Percentiles rank a stretch among this genome's conserved stretches.
Conservation (phyloP, 495 filamentous ascomycete species). For the Cladorrhinum samala region DNA sequence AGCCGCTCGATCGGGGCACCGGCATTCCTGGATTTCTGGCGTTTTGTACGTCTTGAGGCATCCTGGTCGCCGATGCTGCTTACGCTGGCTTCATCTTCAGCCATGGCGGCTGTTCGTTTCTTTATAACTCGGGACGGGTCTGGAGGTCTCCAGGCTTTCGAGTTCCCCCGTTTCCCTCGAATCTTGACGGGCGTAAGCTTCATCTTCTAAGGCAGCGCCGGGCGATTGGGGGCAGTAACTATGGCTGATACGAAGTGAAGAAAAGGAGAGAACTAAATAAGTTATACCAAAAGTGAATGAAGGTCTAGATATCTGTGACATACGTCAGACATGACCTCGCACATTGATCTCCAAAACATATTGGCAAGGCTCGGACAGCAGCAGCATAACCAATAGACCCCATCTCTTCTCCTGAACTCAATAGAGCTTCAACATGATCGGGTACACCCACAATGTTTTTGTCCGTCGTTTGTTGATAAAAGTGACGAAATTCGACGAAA, state of each 20-base stretch:
- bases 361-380: too few relatives aligned
- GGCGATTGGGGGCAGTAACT: neutral
- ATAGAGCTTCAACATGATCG: too few relatives aligned
- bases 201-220: slow-evolving; percentile 3
- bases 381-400: too few relatives aligned
- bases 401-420: too few relatives aligned
- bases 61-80: neutral
- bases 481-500: too few relatives aligned
- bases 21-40: slow-evolving; percentile 11
- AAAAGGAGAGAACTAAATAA: too few relatives aligned
- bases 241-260: neutral
- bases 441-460: too few relatives aligned
- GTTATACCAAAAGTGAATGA: too few relatives aligned
- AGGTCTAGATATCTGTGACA: too few relatives aligned
- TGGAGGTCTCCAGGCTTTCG: slow-evolving; percentile 16
- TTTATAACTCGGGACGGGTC: slow-evolving; percentile 6
- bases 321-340: too few relatives aligned
- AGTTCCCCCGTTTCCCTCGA: slow-evolving; percentile 16
- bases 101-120: neutral
- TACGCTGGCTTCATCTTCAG: neutral
- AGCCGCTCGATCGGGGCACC: slow-evolving; percentile 31
- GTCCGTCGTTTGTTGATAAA: too few relatives aligned
- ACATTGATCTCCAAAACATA: too few relatives aligned
- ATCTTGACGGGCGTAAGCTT: slow-evolving; percentile 23
- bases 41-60: neutral